Base-by-base conservation (phyloP, 371 early-diverging fungal genomes). In the Mucor mucedo region DNA sequence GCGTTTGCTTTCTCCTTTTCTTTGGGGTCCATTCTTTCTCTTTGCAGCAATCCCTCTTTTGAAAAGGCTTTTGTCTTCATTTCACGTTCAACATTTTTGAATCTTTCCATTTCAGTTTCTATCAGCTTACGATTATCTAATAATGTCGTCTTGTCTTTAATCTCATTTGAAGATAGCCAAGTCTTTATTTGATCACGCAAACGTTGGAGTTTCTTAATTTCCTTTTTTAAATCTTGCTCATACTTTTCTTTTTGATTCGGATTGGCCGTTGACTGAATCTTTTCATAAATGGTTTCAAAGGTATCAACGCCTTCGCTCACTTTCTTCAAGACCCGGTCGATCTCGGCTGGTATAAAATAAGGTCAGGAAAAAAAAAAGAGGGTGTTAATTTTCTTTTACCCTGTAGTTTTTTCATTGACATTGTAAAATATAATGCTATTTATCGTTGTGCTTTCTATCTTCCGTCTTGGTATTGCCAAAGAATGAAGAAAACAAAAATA, bases 1-100 rank as follows among this genome's bases (percentile, higher is more conserved):
- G 90, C 72, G 47, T 96, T 95, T 41, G 83, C 79, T 66, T 95
- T 95, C 70, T 95, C 93, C 68, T 91, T 91, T 67, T 96, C 97
- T 73, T 90, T 87, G 1, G 99, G 99, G 79, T 98, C 99, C 69
- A 97, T 70, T 69, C 89, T 91, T 55, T 85, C 86, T 52, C 89
- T 82, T 62, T 88, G 89, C 57, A 82, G 70, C 45, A 98, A 73
- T n/a, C 99, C 99, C 76, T 97, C 99, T 76, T 97, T 93, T 39
- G 97, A 96, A 71, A 87, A 98, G 2, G 97, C 96, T 73, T 98
- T 98, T 56, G 97, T 96, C 78, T 98, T 98, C 87, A 98, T 94
- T 73, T 98, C 99, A 75, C 95, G 94, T 73, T 98, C 99, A 45
- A 89, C 87, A 2, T 95, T 95, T 81, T 98, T 98, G 84, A 98